Conservation (phyloP, 202 grass and related monocot genomes). For the Zoysia matrella region DNA sequence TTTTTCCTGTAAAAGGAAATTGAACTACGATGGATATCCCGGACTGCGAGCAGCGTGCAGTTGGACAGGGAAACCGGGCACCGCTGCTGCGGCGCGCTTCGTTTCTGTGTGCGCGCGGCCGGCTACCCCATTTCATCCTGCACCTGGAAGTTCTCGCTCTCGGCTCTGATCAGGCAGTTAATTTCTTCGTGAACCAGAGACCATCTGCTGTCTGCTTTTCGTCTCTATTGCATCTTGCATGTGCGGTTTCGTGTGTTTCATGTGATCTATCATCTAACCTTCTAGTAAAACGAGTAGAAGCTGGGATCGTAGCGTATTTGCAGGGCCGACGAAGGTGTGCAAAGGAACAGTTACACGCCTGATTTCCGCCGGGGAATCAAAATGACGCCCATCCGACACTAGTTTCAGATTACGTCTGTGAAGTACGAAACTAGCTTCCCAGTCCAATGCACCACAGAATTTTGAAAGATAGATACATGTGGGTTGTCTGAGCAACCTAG, state of each 20-base stretch:
- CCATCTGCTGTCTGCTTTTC: background rate
- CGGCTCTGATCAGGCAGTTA: no score
- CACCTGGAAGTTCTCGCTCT: background rate
- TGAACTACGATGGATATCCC: background rate
- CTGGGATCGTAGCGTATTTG: background rate
- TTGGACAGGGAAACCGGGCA: conserved; percentile 10
- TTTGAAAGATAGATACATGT: background rate
- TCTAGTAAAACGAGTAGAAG: no score
- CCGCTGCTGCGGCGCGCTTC: no score
- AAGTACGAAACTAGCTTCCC: background rate
- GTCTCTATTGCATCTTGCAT: background rate
- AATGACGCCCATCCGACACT: background rate
- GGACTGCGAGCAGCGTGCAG: background rate
- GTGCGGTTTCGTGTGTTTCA: background rate
- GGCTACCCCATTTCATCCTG: background rate
- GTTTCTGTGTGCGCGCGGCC: background rate
- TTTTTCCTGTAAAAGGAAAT: conserved; percentile 1
- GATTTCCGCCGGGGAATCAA: background rate
- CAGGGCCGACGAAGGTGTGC: no score
- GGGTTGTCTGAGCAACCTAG: background rate
- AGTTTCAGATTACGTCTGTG: background rate
- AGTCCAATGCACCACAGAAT: background rate
- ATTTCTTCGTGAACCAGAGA: conserved; percentile 21
- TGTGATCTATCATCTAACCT: background rate
- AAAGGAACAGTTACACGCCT: no score